Conservation (phyloP, 352 stramenopile genomes). For the Phytophthora sansomeana region DNA sequence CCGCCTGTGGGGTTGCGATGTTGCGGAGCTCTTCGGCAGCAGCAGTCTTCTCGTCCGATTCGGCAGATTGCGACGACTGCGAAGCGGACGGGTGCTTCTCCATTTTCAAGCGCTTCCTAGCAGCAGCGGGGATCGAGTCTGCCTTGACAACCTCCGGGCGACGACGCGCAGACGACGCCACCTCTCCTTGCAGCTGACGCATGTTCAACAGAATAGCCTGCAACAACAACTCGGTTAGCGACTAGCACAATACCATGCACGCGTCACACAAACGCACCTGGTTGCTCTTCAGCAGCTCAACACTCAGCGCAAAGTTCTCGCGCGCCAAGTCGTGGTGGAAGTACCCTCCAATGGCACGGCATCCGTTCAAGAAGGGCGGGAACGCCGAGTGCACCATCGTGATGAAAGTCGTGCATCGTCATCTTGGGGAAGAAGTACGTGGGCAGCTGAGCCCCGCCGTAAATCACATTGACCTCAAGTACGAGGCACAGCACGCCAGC, state of each 20-base stretch:
- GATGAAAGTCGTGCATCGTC: conserved; percentile 94
- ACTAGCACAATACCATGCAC: neutral
- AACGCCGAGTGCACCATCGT: conserved; percentile 94
- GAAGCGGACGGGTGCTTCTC: conserved; percentile 52
- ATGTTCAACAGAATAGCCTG: conserved; percentile 83
- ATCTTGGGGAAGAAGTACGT: conserved; percentile 76
- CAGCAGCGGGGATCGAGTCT: conserved; percentile 60
- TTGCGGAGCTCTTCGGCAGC: conserved; percentile 49
- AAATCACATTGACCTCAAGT: conserved; percentile 93
- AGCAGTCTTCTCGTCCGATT: conserved; percentile 35
- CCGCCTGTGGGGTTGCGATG: conserved; percentile 52
- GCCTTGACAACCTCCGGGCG: conserved; percentile 58
- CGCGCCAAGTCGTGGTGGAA: conserved; percentile 79
- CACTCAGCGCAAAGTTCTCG: conserved; percentile 76
- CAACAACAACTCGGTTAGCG: neutral
- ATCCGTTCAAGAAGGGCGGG: conserved; percentile 97
- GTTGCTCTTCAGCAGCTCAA: conserved; percentile 87
- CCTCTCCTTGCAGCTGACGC: conserved; percentile 80
- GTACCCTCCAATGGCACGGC: conserved; percentile 94
- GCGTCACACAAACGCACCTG: conserved; percentile 42
- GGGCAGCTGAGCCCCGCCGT: conserved; percentile 63
- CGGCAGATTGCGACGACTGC: conserved; percentile 8
- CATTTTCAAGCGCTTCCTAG: conserved; percentile 71
- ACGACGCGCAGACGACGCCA: conserved; percentile 65
- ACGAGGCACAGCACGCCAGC: conserved; percentile 95